Evolutionary conservation across 345 rosid species (phyloP).

Genomic region (Salix brachista): DNA sequence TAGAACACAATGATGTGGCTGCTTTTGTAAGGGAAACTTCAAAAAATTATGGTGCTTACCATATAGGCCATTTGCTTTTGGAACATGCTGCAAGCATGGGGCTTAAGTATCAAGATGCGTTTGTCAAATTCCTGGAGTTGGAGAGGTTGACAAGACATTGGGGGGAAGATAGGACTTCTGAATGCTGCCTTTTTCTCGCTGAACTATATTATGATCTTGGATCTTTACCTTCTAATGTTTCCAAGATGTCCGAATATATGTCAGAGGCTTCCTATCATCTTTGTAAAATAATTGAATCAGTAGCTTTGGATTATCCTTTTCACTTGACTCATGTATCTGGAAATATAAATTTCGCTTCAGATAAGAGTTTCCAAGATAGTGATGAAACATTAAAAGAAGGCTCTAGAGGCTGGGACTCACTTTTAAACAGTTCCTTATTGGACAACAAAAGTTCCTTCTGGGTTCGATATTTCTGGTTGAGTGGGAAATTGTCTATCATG

Average conservation of each 20-base stretch:
- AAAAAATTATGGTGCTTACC: conserved; percentile 81
- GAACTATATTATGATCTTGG: conserved; percentile 81
- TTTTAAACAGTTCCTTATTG: conserved; percentile 27
- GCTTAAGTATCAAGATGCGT: conserved; percentile 43
- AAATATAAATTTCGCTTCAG: conserved; percentile 31
- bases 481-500: conserved; percentile 71
- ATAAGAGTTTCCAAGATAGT: conserved; percentile 36
- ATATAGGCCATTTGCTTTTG: conserved; percentile 83
- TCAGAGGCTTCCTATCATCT: conserved; percentile 79
- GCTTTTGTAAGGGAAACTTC: conserved; percentile 61
- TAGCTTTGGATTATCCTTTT: conserved; percentile 58
- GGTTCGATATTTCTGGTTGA: conserved; percentile 87
- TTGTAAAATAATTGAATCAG: conserved; percentile 83
- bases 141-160: conserved; percentile 80
- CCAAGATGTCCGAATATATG: conserved; percentile 51
- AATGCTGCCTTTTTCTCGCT: conserved; percentile 87
- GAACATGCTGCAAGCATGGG: conserved; percentile 53
- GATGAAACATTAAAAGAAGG: conserved; percentile 19
- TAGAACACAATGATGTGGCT: conserved; percentile 46
- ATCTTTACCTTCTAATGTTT: conserved; percentile 43
- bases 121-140: conserved; percentile 63
- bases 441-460: conserved; percentile 57
- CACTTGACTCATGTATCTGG: conserved; percentile 30
- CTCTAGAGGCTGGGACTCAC: conserved; percentile 24
- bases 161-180: conserved; percentile 79